These are phyloP conservation scores for Zygotorulaspora mrakii DNA, from an alignment of 1,139 yeast species.

Conservation along the genomic window DNA sequence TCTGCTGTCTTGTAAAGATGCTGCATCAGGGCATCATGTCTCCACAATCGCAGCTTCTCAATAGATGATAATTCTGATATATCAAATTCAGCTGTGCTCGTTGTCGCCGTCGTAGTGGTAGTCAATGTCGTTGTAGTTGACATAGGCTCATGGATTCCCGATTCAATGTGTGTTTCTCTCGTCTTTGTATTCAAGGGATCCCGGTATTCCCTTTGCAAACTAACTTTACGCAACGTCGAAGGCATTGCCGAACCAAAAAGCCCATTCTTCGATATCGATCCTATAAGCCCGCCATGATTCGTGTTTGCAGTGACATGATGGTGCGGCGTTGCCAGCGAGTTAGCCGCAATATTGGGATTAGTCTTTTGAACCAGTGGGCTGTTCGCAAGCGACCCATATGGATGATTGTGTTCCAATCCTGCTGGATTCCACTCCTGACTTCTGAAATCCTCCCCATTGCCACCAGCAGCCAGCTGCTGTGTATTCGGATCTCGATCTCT, in stretches of 20 bases:
- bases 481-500: not conserved
- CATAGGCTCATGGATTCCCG: slow-evolving; percentile 11
- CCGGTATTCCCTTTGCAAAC: slow-evolving; percentile 24
- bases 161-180: slow-evolving; percentile 10
- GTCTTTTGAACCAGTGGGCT: slow-evolving; percentile 34
- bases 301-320: slow-evolving; percentile 18
- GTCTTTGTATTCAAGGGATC: slow-evolving; percentile 12
- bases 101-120: slow-evolving; percentile 21
- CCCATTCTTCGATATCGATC: slow-evolving; percentile 30
- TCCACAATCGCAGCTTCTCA: slow-evolving; percentile 83
- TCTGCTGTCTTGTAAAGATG: slow-evolving; percentile 91
- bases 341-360: slow-evolving; percentile 16
- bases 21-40: slow-evolving; percentile 90
- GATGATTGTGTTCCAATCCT: slow-evolving; percentile 10
- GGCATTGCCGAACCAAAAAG: slow-evolving; percentile 32
- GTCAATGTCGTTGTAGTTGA: slow-evolving; percentile 13
- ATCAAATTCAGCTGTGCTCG: slow-evolving; percentile 25
- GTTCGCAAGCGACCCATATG: slow-evolving; percentile 26
- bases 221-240: slow-evolving; percentile 32
- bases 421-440: slow-evolving; percentile 7
- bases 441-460: slow-evolving; percentile 5
- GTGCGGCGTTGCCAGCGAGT: slow-evolving; percentile 30
- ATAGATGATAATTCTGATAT: slow-evolving; percentile 64
- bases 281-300: slow-evolving; percentile 23
- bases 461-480: slow-evolving; percentile 6